A percentile compares a stretch with the other conserved stretches of the same genome.
Conservation (phyloP, 371 early-diverging fungal genomes). For the Mucor velutinosus region DNA sequence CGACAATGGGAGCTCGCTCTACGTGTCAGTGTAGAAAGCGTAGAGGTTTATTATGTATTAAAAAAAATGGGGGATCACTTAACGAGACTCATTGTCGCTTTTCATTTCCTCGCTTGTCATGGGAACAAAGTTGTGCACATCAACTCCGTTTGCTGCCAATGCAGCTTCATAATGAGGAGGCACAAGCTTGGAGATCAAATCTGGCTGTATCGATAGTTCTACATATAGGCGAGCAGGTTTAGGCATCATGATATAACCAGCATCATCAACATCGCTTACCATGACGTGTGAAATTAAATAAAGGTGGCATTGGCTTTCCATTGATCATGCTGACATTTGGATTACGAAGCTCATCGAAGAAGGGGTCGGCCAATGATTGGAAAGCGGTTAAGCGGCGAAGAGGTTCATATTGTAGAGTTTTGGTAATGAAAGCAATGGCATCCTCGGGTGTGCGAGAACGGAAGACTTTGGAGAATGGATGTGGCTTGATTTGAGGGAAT, state of each 20-base stretch:
- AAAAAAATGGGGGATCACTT: background rate
- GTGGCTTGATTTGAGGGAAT: slow-evolving; percentile 96
- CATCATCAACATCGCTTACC: slow-evolving; percentile 48
- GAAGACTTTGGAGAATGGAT: slow-evolving; percentile 82
- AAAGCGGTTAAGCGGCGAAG: slow-evolving; percentile 86
- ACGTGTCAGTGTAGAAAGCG: background rate
- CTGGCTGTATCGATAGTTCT: slow-evolving; percentile 57
- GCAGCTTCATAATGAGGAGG: slow-evolving; percentile 63
- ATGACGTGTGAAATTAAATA: slow-evolving; percentile 89
- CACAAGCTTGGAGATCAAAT: slow-evolving; percentile 59
- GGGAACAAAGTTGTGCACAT: slow-evolving; percentile 47
- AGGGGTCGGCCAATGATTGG: slow-evolving; percentile 93
- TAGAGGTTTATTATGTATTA: background rate
- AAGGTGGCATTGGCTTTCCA: slow-evolving; percentile 81
- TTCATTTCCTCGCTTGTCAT: slow-evolving; percentile 42
- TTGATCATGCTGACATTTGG: slow-evolving; percentile 80
- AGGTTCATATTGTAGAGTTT: slow-evolving; percentile 96
- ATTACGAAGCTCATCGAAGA: slow-evolving; percentile 95
- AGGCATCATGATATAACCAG: background rate
- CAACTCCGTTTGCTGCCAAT: slow-evolving; percentile 52
- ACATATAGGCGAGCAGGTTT: background rate
- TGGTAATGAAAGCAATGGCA: slow-evolving; percentile 87
- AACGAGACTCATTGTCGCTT: slow-evolving; percentile 17
- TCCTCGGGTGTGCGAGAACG: slow-evolving; percentile 82
- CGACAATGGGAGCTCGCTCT: background rate